Percentiles rank a stretch among this genome's conserved stretches.
Conservation (phyloP, 306 rosid species). For the Casuarina glauca region DNA sequence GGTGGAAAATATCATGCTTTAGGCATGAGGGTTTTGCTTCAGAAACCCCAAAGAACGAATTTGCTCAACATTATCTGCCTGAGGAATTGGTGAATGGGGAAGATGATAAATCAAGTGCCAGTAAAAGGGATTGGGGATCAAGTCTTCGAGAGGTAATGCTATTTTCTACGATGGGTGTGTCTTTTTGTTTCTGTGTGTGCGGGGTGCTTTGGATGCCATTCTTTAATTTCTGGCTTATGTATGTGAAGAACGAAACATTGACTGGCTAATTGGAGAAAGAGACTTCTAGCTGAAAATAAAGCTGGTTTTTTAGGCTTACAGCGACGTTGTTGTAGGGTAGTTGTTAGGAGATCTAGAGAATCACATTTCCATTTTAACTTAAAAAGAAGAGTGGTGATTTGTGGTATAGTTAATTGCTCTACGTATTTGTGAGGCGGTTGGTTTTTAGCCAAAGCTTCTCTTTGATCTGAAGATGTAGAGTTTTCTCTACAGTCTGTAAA, state of each 20-base stretch:
- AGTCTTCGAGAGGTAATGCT: conserved; percentile 47
- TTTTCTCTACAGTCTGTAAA: not conserved
- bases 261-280: not conserved
- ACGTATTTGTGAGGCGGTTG: not conserved
- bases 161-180: not conserved
- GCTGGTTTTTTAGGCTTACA: not conserved
- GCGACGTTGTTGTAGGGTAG: not conserved
- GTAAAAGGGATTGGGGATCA: conserved; percentile 43
- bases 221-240: not conserved
- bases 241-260: not conserved
- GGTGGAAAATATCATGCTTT: conserved; percentile 70
- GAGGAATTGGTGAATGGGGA: conserved; percentile 57
- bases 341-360: not conserved
- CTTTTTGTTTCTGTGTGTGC: not conserved
- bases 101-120: conserved; percentile 33
- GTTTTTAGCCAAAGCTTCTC: not conserved
- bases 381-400: not conserved
- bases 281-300: not conserved
- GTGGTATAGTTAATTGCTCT: not conserved
- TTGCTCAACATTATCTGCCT: conserved; percentile 40
- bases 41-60: conserved; percentile 56
- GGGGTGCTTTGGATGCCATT: not conserved
- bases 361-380: not conserved
- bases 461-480: not conserved
- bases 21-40: conserved; percentile 63